These are phyloP conservation scores for Lepraria neglecta DNA, from an alignment of 495 filamentous ascomycete genomes.

Conservation along the genomic window DNA sequence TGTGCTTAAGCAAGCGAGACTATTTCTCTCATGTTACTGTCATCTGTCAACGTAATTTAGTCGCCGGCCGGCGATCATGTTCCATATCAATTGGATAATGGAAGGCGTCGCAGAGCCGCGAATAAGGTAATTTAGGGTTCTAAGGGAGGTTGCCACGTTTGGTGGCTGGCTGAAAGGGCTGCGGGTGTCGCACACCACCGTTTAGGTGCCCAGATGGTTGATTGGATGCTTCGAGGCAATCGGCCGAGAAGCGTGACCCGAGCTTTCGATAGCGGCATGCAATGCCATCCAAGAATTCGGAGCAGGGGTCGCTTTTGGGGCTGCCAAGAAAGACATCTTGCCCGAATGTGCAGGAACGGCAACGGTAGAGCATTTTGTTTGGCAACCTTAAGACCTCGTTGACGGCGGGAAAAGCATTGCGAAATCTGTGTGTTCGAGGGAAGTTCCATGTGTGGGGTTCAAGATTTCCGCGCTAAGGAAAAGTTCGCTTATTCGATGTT, in stretches of 20 bases:
- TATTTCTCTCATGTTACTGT: neutral
- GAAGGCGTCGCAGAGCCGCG: neutral
- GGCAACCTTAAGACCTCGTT: conserved; percentile 1
- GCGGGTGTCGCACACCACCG: conserved; percentile 7
- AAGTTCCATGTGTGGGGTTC: conserved; percentile 5
- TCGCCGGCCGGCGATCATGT: conserved; percentile 1
- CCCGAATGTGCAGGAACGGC: conserved; percentile 2
- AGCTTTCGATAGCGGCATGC: conserved; percentile 11
- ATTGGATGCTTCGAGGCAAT: neutral
- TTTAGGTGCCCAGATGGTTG: neutral
- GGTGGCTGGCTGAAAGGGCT: conserved; percentile 13
- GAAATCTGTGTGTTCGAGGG: neutral
- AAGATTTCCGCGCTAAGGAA: neutral
- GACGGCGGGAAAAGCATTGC: neutral
- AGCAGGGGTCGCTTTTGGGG: conserved; percentile 4
- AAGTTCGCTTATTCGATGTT: conserved; percentile 1
- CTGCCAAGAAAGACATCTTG: conserved; percentile 4
- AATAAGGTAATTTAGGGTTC: conserved; percentile 11
- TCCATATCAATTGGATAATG: no score
- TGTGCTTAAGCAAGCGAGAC: neutral
- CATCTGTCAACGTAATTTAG: conserved; percentile 10
- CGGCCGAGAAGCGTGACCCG: conserved; percentile 9
- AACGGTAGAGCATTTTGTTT: neutral
- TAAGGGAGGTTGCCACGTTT: conserved; percentile 4
- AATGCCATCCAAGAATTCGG: neutral